Evolutionary conservation across 306 rosid species (phyloP).

Genomic region (Sophora flavescens): DNA sequence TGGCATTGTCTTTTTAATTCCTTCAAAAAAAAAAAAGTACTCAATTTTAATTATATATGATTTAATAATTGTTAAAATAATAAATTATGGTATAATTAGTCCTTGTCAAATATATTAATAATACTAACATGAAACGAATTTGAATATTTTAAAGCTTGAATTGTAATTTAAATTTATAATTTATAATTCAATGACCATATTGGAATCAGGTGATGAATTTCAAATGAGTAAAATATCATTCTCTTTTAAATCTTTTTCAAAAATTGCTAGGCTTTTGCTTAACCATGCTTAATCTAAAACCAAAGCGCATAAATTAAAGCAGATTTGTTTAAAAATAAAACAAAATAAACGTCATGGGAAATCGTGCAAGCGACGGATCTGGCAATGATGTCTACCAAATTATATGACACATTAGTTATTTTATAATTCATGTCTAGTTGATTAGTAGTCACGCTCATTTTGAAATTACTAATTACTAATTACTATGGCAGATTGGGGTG

Average conservation of each 20-base stretch:
- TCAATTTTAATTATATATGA: neutral
- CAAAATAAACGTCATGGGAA: conserved; percentile 43
- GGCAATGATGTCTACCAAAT: conserved; percentile 41
- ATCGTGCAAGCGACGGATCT: conserved; percentile 47
- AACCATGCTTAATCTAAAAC: conserved; percentile 29
- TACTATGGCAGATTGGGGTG: conserved; percentile 30
- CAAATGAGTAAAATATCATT: too few species aligned
- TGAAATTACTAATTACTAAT: conserved; percentile 22
- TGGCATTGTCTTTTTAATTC: too few species aligned
- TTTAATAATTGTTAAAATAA: neutral
- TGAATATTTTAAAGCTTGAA: neutral
- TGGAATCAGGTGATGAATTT: too few species aligned
- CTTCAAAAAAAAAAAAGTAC: too few species aligned
- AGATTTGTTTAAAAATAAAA: neutral
- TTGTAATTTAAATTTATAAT: neutral
- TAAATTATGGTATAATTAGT: too few species aligned
- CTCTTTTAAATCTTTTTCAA: neutral
- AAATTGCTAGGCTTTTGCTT: conserved; percentile 33
- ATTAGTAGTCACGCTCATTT: neutral
- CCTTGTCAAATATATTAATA: neutral
- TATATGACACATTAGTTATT: neutral
- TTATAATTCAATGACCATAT: too few species aligned
- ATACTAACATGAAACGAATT: neutral
- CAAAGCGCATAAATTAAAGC: conserved; percentile 18
- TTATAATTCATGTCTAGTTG: neutral